Evolutionary conservation across 495 filamentous ascomycete genomes (phyloP).

Genomic region (Hypoxylon intermedium): DNA sequence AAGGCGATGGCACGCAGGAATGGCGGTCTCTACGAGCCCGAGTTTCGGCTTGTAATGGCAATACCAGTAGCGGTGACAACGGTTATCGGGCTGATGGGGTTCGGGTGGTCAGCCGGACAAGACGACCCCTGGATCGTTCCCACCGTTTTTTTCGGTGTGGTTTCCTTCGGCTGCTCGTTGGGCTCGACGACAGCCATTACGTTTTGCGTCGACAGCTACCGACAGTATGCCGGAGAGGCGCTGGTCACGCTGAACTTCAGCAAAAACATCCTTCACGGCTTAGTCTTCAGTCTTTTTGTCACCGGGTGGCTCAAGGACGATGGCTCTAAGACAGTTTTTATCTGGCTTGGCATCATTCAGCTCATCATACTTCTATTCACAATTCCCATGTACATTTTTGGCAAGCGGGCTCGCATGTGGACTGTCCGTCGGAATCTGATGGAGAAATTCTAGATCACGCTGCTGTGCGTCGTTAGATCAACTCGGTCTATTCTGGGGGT

Average conservation of each 20-base stretch:
- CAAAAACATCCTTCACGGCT: conserved; percentile 91
- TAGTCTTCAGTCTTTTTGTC: conserved; percentile 91
- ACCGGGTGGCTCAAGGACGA: conserved; percentile 80
- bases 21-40: conserved; percentile 92
- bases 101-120: conserved; percentile 83
- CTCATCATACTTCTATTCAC: conserved; percentile 74
- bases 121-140: conserved; percentile 88
- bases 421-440: conserved; percentile 87
- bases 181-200: conserved; percentile 95
- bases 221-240: conserved; percentile 93
- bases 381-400: conserved; percentile 95
- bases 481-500: neutral
- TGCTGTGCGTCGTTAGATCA: too few species aligned
- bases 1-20: conserved; percentile 82
- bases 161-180: conserved; percentile 92
- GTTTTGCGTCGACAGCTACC: conserved; percentile 91
- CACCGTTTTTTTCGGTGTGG: conserved; percentile 88
- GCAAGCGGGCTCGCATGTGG: conserved; percentile 96
- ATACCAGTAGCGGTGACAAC: conserved; percentile 80
- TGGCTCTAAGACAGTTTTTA: conserved; percentile 78
- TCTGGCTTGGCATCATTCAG: conserved; percentile 88
- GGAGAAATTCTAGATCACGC: conserved; percentile 85
- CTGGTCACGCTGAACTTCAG: conserved; percentile 93
- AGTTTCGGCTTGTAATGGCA: conserved; percentile 93
- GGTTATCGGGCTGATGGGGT: conserved; percentile 87